Conservation (phyloP, 1,139 yeast genomes). For the Candida dubliniensis region DNA sequence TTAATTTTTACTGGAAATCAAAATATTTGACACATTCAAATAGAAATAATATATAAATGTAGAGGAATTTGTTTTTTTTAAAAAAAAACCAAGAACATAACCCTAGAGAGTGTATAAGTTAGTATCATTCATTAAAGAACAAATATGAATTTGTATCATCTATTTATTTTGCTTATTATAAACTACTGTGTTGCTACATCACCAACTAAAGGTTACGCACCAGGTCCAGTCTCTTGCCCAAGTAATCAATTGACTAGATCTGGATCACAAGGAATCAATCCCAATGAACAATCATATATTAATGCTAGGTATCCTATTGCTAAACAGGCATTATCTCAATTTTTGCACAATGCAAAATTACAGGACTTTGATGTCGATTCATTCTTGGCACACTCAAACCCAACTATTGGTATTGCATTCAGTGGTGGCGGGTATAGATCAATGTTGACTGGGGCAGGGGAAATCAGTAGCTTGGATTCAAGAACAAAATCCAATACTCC, state of each 20-base stretch:
- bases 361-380: slow-evolving; percentile 55
- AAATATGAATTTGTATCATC: background rate
- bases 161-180: background rate
- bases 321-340: slow-evolving; percentile 52
- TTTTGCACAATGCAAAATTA: slow-evolving; percentile 57
- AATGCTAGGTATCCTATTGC: slow-evolving; percentile 54
- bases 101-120: background rate
- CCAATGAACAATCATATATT: slow-evolving; percentile 41
- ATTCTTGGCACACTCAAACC: slow-evolving; percentile 33
- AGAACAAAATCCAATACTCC: slow-evolving; percentile 56
- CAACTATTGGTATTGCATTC: slow-evolving; percentile 66
- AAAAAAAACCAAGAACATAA: background rate
- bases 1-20: too few relatives aligned
- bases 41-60: too few relatives aligned
- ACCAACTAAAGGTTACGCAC: background rate
- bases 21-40: too few relatives aligned
- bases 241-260: slow-evolving; percentile 32
- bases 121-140: background rate
- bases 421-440: slow-evolving; percentile 95
- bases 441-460: slow-evolving; percentile 88
- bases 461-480: slow-evolving; percentile 74
- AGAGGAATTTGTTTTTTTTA: too few relatives aligned
- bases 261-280: slow-evolving; percentile 32
- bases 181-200: background rate
- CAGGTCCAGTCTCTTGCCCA: slow-evolving; percentile 51